Conservation (phyloP, 257 asterid genomes). For the Eucommia ulmoides region DNA sequence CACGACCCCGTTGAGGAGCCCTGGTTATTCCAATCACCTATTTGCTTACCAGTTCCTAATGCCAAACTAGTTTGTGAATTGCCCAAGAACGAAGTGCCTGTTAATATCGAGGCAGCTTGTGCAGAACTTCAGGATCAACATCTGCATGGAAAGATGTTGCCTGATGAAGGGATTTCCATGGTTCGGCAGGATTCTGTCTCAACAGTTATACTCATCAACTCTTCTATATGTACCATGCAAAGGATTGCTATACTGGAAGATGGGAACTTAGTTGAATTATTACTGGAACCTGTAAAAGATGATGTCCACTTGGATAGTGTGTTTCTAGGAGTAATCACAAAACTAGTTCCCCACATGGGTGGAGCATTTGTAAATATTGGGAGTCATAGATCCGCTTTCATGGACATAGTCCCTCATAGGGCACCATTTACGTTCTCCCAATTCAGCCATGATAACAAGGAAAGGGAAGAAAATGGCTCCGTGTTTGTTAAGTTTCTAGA, state of each 20-base stretch:
- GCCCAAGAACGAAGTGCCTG: slow-evolving; percentile 13
- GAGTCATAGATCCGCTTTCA: slow-evolving; percentile 66
- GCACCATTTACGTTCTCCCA: slow-evolving; percentile 66
- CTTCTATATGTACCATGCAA: slow-evolving; percentile 91
- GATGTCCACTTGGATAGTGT: slow-evolving; percentile 88
- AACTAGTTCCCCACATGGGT: slow-evolving; percentile 87
- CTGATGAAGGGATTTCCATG: slow-evolving; percentile 31
- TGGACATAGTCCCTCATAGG: slow-evolving; percentile 61
- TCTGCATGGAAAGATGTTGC: slow-evolving; percentile 24
- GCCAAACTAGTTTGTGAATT: slow-evolving; percentile 16
- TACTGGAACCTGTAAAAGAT: slow-evolving; percentile 88
- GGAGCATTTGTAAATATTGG: slow-evolving; percentile 98
- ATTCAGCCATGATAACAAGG: slow-evolving; percentile 30
- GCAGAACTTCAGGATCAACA: slow-evolving; percentile 22
- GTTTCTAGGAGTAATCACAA: slow-evolving; percentile 75
- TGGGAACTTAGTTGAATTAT: slow-evolving; percentile 69
- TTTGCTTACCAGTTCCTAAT: slow-evolving; percentile 11
- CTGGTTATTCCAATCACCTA: slow-evolving; percentile 48
- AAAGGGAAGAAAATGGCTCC: slow-evolving; percentile 27
- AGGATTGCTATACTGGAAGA: slow-evolving; percentile 91
- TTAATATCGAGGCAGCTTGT: slow-evolving; percentile 21
- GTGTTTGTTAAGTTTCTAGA: slow-evolving; percentile 25
- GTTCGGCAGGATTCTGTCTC: slow-evolving; percentile 34
- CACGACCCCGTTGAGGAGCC: slow-evolving; percentile 79
- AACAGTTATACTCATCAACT: slow-evolving; percentile 77